These are phyloP conservation scores for Microthlaspi erraticum DNA, from an alignment of 345 rosid species.

Conservation along the genomic window DNA sequence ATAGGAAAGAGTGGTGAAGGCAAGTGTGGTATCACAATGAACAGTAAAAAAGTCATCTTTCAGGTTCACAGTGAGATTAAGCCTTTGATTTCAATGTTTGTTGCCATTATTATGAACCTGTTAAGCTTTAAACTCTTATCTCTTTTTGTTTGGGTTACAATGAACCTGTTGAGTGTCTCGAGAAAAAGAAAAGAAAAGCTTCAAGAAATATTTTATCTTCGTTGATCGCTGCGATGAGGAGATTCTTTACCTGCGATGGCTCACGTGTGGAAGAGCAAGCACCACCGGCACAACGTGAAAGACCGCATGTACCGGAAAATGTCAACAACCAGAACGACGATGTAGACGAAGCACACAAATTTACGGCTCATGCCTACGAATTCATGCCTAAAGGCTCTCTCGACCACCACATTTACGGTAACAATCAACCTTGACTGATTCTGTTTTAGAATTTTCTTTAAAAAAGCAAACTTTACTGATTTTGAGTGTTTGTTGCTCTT, in stretches of 20 bases:
- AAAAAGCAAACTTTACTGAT: background rate
- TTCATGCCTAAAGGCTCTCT: constrained; percentile 77
- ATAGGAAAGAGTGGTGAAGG: constrained; percentile 91
- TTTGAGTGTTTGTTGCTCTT: background rate
- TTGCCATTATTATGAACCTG: constrained; percentile 9
- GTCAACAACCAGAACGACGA: background rate
- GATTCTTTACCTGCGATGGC: background rate
- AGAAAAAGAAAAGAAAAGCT: constrained; percentile 6
- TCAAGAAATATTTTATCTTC: constrained; percentile 17
- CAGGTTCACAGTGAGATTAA: constrained; percentile 77
- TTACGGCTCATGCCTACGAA: constrained; percentile 71
- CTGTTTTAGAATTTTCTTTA: background rate
- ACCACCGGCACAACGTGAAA: background rate
- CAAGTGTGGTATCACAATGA: constrained; percentile 88
- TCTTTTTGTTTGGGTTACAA: background rate
- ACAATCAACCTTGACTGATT: background rate
- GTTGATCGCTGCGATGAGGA: constrained; percentile 12
- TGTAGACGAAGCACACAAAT: background rate
- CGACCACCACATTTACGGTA: constrained; percentile 68
- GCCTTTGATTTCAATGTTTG: constrained; percentile 8
- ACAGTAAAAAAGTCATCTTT: constrained; percentile 95
- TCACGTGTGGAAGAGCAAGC: background rate
- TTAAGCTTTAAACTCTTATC: background rate
- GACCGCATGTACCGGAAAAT: background rate
- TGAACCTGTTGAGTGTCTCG: constrained; percentile 18